These are phyloP conservation scores for Casaregolazyma lundiana DNA, from an alignment of 1,139 yeast genomes.

Conservation along the genomic window DNA sequence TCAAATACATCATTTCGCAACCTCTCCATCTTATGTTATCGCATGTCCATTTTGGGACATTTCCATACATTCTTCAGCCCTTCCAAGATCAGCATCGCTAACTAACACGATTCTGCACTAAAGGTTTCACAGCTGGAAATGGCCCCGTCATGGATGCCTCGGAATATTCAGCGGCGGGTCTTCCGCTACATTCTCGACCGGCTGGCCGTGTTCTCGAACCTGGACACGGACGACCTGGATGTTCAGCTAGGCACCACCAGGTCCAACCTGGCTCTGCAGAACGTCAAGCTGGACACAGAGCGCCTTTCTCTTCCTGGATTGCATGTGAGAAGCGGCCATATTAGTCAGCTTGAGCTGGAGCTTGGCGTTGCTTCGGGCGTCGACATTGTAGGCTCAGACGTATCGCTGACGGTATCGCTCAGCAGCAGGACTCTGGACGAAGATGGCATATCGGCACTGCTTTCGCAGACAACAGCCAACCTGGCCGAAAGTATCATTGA, in stretches of 20 bases:
- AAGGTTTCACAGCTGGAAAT: no score
- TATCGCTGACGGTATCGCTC: slow-evolving; percentile 55
- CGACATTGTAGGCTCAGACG: slow-evolving; percentile 51
- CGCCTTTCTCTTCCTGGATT: slow-evolving; percentile 63
- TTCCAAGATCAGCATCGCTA: not conserved
- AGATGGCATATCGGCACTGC: slow-evolving; percentile 47
- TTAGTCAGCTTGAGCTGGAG: slow-evolving; percentile 49
- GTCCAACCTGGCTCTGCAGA: slow-evolving; percentile 51
- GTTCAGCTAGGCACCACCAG: slow-evolving; percentile 60
- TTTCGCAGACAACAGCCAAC: slow-evolving; percentile 54
- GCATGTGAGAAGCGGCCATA: slow-evolving; percentile 57
- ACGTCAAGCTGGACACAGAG: slow-evolving; percentile 69
- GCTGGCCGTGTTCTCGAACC: slow-evolving; percentile 74
- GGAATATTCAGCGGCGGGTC: slow-evolving; percentile 74
- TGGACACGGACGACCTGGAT: slow-evolving; percentile 75
- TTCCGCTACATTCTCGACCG: slow-evolving; percentile 76
- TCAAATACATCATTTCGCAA: not conserved
- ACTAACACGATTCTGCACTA: no score
- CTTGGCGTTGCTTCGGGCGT: slow-evolving; percentile 64
- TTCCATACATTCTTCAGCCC: not conserved
- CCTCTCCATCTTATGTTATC: not conserved
- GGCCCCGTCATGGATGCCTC: slow-evolving; percentile 61
- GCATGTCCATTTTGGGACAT: not conserved
- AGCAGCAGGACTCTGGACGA: slow-evolving; percentile 22
- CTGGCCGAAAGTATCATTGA: slow-evolving; percentile 28